These are phyloP conservation scores for Phytophthora tentaculata DNA, from an alignment of 352 stramenopile genomes.

Conservation along the genomic window DNA sequence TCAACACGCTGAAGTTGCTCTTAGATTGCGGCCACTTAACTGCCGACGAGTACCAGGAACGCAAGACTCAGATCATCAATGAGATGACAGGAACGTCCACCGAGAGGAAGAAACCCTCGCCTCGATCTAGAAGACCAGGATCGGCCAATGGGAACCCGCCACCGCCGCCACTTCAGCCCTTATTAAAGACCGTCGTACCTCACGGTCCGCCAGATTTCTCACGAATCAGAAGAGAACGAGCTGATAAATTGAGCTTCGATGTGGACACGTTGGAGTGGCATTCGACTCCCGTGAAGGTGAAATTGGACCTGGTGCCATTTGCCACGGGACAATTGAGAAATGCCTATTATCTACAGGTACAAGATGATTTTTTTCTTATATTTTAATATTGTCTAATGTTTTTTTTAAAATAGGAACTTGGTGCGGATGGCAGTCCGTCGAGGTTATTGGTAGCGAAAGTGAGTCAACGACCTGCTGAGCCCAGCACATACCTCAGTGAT, in stretches of 20 bases:
- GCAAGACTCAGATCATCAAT: constrained; percentile 90
- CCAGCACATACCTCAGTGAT: constrained; percentile 82
- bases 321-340: constrained; percentile 82
- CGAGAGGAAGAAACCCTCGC: constrained; percentile 60
- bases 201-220: constrained; percentile 76
- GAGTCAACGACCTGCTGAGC: constrained; percentile 66
- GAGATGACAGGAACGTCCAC: constrained; percentile 86
- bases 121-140: constrained; percentile 14
- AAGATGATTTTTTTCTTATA: neutral
- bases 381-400: constrained; percentile 1
- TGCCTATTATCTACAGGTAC: constrained; percentile 76
- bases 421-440: constrained; percentile 33
- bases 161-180: constrained; percentile 53
- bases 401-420: constrained; percentile 46
- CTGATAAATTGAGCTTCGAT: constrained; percentile 86
- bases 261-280: constrained; percentile 85
- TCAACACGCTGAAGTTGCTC: constrained; percentile 86
- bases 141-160: constrained; percentile 1
- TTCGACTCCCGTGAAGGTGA: constrained; percentile 61
- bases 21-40: constrained; percentile 82
- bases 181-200: constrained; percentile 84
- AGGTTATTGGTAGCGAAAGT: constrained; percentile 78
- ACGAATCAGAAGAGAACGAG: constrained; percentile 62
- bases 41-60: constrained; percentile 79
- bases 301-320: constrained; percentile 83